A percentile compares a stretch with the other conserved stretches of the same genome.
Evolutionary conservation across 2,329 filamentous ascomycete genomes (phyloP).

Genomic region (Xylariaceae sp.): DNA sequence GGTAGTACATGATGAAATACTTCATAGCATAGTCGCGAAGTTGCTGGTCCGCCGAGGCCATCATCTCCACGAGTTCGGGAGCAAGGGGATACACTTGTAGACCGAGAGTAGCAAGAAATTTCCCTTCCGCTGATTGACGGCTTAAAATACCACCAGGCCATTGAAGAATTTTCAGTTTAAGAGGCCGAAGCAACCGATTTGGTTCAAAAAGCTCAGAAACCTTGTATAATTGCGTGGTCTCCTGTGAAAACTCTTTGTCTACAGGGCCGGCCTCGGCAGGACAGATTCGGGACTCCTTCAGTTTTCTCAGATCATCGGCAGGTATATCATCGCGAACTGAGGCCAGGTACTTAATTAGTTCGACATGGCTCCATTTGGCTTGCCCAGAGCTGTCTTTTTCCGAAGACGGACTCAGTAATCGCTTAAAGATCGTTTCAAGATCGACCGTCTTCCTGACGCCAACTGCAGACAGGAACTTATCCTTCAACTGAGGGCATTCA

Average conservation of each 20-base stretch:
- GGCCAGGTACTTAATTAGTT: constrained; percentile 89
- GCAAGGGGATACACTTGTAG: constrained; percentile 68
- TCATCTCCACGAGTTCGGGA: constrained; percentile 71
- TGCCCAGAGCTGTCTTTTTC: constrained; percentile 47
- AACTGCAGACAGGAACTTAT: constrained; percentile 77
- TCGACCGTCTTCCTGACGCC: constrained; percentile 96
- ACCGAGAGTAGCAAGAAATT: constrained; percentile 69
- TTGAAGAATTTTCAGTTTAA: constrained; percentile 72
- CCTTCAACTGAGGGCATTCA: constrained; percentile 74
- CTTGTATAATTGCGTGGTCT: constrained; percentile 57
- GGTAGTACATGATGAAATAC: constrained; percentile 79
- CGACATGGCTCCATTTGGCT: constrained; percentile 83
- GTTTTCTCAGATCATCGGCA: constrained; percentile 68
- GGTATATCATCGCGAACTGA: constrained; percentile 91
- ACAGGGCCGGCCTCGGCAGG: constrained; percentile 65
- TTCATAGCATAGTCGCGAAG: constrained; percentile 67
- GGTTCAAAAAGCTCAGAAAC: constrained; percentile 81
- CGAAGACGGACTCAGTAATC: constrained; percentile 63
- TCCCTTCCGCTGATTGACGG: constrained; percentile 63
- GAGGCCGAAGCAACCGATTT: constrained; percentile 61
- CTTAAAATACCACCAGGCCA: constrained; percentile 73
- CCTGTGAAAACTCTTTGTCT: constrained; percentile 51
- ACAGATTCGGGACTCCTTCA: constrained; percentile 75
- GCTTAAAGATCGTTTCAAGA: constrained; percentile 85
- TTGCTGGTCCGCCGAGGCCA: constrained; percentile 57